Evolutionary conservation across 129 eudicot species (phyloP).

Genomic region (Lonicera japonica): DNA sequence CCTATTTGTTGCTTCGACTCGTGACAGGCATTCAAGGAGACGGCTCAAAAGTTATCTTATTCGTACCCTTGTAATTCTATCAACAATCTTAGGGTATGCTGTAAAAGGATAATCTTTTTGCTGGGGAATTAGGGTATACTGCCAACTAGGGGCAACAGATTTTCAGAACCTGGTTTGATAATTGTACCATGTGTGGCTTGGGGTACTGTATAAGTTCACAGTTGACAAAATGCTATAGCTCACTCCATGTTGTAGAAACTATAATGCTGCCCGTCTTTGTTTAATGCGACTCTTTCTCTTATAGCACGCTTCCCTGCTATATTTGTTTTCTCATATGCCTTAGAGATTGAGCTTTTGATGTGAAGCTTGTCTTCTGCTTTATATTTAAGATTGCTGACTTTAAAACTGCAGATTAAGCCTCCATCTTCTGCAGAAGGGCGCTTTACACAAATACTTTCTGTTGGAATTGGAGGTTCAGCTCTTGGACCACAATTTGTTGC

Average conservation of each 20-base stretch:
- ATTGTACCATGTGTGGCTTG: too few relatives aligned
- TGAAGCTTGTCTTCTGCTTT: not conserved
- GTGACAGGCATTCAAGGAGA: not conserved
- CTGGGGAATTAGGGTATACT: too few relatives aligned
- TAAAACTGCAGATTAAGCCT: slow-evolving; percentile 59
- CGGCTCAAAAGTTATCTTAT: not conserved
- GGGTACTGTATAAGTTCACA: too few relatives aligned
- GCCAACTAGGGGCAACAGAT: too few relatives aligned
- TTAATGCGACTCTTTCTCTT: not conserved
- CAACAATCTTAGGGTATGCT: not conserved
- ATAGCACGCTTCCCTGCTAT: not conserved
- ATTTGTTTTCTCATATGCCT: not conserved
- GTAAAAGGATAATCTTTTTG: too few relatives aligned
- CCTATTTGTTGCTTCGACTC: not conserved
- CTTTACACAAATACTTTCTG: slow-evolving; percentile 88
- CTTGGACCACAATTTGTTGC: slow-evolving; percentile 99
- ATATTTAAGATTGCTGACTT: not conserved
- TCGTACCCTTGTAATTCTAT: not conserved
- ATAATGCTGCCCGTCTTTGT: not conserved
- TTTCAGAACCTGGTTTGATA: too few relatives aligned
- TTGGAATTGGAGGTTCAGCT: slow-evolving; percentile 99
- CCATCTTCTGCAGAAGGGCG: slow-evolving; percentile 50
- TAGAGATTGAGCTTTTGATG: not conserved
- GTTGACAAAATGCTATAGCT: too few relatives aligned
- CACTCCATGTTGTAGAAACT: too few relatives aligned